A percentile compares a stretch with the other conserved stretches of the same genome.
These are phyloP conservation scores for Chlamydomonas incerta DNA, from an alignment of 139 green algal species.

Conservation along the genomic window DNA sequence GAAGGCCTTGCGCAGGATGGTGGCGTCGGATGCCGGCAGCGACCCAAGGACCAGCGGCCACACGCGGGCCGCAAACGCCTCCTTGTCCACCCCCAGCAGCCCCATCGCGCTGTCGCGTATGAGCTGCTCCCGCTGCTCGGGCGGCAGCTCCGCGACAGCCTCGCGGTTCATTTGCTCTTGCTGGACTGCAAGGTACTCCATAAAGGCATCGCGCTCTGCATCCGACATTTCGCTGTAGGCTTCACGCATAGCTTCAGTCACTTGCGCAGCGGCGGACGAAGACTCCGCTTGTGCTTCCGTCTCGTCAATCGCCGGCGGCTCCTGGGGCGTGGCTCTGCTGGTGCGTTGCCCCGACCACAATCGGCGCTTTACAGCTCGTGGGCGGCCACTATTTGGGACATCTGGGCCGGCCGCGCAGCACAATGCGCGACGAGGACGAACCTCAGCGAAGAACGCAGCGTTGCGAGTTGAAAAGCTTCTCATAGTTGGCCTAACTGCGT, in stretches of 20 bases:
- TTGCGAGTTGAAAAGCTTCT: too few relatives aligned
- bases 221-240: conserved; percentile 7
- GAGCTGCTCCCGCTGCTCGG: background rate
- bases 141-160: background rate
- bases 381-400: too few relatives aligned
- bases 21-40: background rate
- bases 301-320: background rate
- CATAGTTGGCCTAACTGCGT: too few relatives aligned
- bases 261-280: too few relatives aligned
- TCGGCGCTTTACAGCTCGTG: too few relatives aligned
- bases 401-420: too few relatives aligned
- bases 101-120: too few relatives aligned
- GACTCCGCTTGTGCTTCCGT: background rate
- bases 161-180: background rate
- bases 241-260: conserved; percentile 1
- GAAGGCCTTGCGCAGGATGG: background rate
- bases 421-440: too few relatives aligned
- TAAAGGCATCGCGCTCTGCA: background rate
- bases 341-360: too few relatives aligned
- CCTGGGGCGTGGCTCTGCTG: too few relatives aligned
- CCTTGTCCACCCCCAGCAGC: background rate
- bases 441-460: too few relatives aligned
- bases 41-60: background rate
- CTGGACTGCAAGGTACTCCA: conserved; percentile 11
- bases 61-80: background rate